Conservation (phyloP, 768 basidiomycete species). For the Jaapia argillacea region DNA sequence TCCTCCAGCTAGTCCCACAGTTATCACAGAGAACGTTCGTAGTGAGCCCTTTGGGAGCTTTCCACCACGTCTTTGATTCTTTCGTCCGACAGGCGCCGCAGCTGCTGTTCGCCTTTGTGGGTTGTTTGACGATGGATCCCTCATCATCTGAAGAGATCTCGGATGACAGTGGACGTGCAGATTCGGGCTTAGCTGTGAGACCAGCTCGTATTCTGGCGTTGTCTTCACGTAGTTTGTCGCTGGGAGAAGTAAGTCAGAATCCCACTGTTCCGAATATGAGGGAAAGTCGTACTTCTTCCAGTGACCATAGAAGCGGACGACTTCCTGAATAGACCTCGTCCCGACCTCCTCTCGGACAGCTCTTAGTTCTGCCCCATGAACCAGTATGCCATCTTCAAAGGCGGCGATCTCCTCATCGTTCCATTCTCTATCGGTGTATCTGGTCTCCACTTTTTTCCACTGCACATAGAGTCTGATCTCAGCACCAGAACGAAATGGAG, state of each 20-base stretch:
- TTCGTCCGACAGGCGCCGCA: slow-evolving; percentile 84
- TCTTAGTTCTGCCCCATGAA: slow-evolving; percentile 74
- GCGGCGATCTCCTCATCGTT: slow-evolving; percentile 54
- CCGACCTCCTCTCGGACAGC: slow-evolving; percentile 67
- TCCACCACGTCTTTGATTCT: slow-evolving; percentile 82
- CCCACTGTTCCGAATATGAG: neutral
- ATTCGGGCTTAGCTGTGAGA: slow-evolving; percentile 7
- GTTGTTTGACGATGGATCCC: slow-evolving; percentile 56
- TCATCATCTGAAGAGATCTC: slow-evolving; percentile 51
- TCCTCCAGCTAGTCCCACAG: slow-evolving; percentile 86
- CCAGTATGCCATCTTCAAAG: slow-evolving; percentile 66
- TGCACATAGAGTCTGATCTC: slow-evolving; percentile 17
- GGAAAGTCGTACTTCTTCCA: slow-evolving; percentile 65
- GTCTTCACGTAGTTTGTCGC: slow-evolving; percentile 61
- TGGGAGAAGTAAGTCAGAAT: slow-evolving; percentile 18
- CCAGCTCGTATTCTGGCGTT: slow-evolving; percentile 37
- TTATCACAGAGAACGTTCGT: slow-evolving; percentile 65
- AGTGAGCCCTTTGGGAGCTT: slow-evolving; percentile 83
- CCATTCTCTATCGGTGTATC: slow-evolving; percentile 67
- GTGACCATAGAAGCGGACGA: slow-evolving; percentile 75
- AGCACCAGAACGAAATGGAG: slow-evolving; percentile 2
- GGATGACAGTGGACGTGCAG: neutral
- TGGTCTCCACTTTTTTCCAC: slow-evolving; percentile 68
- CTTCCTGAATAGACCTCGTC: slow-evolving; percentile 60
- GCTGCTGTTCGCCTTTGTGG: slow-evolving; percentile 39